Conservation (phyloP, 139 green algal species). For the Coccomyxa sp. region DNA sequence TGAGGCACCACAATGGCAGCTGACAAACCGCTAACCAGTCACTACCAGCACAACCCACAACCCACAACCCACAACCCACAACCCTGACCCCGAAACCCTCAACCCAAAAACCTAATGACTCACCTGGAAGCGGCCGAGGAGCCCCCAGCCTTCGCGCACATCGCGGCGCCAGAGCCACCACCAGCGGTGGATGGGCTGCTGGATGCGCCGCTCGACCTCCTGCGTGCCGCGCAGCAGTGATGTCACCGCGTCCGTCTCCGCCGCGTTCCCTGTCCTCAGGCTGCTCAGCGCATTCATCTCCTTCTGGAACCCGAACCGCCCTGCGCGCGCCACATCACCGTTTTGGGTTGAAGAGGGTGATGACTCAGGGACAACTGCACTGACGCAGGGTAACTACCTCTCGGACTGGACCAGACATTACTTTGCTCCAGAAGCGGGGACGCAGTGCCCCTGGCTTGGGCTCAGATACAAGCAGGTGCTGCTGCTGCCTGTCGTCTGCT, state of each 20-base stretch:
- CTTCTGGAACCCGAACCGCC: conserved; percentile 1
- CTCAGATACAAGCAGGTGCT: no score
- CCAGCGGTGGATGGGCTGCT: not conserved
- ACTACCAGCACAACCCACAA: no score
- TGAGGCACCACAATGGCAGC: no score
- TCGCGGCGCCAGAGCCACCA: not conserved
- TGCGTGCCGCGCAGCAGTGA: not conserved
- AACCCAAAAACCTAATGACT: no score
- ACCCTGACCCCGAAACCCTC: no score
- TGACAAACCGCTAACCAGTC: no score
- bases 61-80: no score
- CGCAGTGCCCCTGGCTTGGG: no score
- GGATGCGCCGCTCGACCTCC: not conserved
- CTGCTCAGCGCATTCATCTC: conserved; percentile 6
- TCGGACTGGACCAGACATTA: no score
- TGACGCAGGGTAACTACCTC: not conserved
- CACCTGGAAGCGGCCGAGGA: not conserved
- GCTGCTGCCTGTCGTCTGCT: no score
- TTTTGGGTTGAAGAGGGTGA: not conserved
- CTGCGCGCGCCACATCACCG: not conserved
- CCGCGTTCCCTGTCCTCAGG: not conserved
- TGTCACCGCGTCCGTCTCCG: not conserved
- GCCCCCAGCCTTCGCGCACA: not conserved
- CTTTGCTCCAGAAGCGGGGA: no score
- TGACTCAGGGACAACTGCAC: not conserved